Evolutionary conservation across 1,284 basidiomycete species (phyloP).

Genomic region (Leccinum cinnamomeum): DNA sequence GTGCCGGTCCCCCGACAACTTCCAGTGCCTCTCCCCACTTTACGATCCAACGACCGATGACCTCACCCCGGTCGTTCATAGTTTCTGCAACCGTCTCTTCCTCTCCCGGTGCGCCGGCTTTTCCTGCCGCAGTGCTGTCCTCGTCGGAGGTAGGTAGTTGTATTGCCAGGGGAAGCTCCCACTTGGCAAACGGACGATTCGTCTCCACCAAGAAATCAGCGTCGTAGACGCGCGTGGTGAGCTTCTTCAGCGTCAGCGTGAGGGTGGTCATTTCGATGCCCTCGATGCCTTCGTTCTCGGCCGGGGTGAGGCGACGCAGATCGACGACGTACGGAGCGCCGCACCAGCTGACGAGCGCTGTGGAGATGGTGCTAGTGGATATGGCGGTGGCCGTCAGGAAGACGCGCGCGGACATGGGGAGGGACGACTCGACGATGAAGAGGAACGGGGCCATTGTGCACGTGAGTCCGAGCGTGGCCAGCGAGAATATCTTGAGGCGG

Average conservation of each 20-base stretch:
- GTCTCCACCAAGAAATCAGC: constrained; percentile 70
- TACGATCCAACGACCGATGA: constrained; percentile 78
- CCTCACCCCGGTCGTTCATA: constrained; percentile 55
- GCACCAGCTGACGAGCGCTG: constrained; percentile 75
- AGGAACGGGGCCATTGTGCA: constrained; percentile 73
- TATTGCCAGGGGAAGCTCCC: constrained; percentile 67
- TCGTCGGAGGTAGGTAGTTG: constrained; percentile 44
- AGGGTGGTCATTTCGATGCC: constrained; percentile 74
- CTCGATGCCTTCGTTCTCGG: constrained; percentile 43
- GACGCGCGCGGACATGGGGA: constrained; percentile 69
- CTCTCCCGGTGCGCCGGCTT: constrained; percentile 44
- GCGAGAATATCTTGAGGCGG: constrained; percentile 80
- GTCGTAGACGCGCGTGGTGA: constrained; percentile 72
- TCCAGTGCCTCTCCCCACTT: constrained; percentile 70
- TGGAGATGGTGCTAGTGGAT: constrained; percentile 69
- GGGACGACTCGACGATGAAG: constrained; percentile 74
- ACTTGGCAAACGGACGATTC: constrained; percentile 74
- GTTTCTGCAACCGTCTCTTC: constrained; percentile 82
- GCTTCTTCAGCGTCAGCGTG: constrained; percentile 58
- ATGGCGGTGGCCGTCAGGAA: constrained; percentile 71
- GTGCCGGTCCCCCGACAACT: constrained; percentile 58
- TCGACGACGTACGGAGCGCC: constrained; percentile 54
- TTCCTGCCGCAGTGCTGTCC: constrained; percentile 34
- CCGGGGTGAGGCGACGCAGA: constrained; percentile 42
- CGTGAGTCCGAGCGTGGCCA: constrained; percentile 76